Percentiles rank a stretch among this genome's conserved stretches.
phyloP scores from a whole-genome alignment of 495 filamentous ascomycete genomes.

The Hypoxylon cercidicola region DNA sequence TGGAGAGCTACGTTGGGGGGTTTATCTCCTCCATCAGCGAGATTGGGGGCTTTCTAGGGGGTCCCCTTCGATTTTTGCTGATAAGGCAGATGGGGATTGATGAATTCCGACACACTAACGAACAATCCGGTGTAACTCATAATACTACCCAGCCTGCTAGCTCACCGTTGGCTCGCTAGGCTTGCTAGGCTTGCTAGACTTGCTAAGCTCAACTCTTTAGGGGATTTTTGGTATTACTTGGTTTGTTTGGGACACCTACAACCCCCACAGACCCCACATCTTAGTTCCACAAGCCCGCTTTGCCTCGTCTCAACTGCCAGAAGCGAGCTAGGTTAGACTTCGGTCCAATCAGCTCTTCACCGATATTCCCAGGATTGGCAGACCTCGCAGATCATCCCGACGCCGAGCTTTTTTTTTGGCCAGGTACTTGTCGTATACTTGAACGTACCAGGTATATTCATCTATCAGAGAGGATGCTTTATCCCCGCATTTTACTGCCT shows the following conservation, averaged over 20 bases:
- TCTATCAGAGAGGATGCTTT: constrained; percentile 10
- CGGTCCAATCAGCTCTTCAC: constrained; percentile 24
- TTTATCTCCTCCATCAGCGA: constrained; percentile 19
- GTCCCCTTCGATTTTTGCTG: constrained; percentile 6
- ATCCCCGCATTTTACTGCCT: not conserved
- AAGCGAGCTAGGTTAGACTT: constrained; percentile 30
- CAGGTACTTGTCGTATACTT: not conserved
- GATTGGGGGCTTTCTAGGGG: constrained; percentile 1
- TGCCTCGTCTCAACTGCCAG: constrained; percentile 29
- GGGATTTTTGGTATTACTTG: constrained; percentile 21
- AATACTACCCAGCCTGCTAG: no score
- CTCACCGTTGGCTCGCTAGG: constrained; percentile 5
- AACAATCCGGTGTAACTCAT: constrained; percentile 6
- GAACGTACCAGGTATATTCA: constrained; percentile 17
- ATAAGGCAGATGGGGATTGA: constrained; percentile 4
- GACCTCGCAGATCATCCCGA: not conserved
- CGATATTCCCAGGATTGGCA: not conserved
- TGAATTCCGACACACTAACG: not conserved
- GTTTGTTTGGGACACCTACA: no score
- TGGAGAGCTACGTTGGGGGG: constrained; percentile 22
- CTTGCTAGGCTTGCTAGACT: no score
- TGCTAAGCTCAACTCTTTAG: no score
- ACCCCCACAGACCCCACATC: constrained; percentile 27
- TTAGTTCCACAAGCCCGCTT: constrained; percentile 30
- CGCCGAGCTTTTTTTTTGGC: not conserved